phyloP scores from a whole-genome alignment of 805 yeast genomes.

The Torulaspora maleeae region DNA sequence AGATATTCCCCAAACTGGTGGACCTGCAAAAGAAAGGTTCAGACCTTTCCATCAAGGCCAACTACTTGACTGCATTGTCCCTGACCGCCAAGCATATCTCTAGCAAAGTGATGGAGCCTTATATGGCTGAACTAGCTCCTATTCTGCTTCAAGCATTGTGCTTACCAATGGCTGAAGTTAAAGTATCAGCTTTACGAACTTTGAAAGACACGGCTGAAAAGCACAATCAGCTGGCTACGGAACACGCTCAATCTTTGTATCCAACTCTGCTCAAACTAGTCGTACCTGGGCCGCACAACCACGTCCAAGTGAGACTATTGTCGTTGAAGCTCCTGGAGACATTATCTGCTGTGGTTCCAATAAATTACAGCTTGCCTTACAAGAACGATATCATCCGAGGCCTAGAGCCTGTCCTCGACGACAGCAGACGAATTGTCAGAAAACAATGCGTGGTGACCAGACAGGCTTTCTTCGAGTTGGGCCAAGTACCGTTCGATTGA shows the following conservation, averaged over 20 bases:
- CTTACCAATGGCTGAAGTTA: constrained; percentile 45
- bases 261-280: constrained; percentile 45
- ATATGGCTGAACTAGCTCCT: constrained; percentile 62
- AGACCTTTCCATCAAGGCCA: constrained; percentile 39
- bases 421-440: constrained; percentile 68
- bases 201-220: constrained; percentile 53
- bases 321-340: constrained; percentile 56
- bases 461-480: constrained; percentile 63
- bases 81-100: constrained; percentile 62
- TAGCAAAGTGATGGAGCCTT: constrained; percentile 56
- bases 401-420: constrained; percentile 58
- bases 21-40: constrained; percentile 38
- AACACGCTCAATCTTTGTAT: constrained; percentile 53
- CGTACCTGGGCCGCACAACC: constrained; percentile 31
- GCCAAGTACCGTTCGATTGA: constrained; percentile 37
- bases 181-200: constrained; percentile 58
- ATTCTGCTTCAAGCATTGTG: constrained; percentile 61
- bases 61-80: constrained; percentile 63
- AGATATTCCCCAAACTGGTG: constrained; percentile 53
- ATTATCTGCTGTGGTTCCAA: constrained; percentile 39
- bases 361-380: constrained; percentile 47
- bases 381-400: constrained; percentile 45
- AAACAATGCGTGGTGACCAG: constrained; percentile 74
- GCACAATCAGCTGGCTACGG: constrained; percentile 47
- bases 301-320: constrained; percentile 49